phyloP scores from a whole-genome alignment of 352 stramenopile species.

The Globisporangium radiosum region DNA sequence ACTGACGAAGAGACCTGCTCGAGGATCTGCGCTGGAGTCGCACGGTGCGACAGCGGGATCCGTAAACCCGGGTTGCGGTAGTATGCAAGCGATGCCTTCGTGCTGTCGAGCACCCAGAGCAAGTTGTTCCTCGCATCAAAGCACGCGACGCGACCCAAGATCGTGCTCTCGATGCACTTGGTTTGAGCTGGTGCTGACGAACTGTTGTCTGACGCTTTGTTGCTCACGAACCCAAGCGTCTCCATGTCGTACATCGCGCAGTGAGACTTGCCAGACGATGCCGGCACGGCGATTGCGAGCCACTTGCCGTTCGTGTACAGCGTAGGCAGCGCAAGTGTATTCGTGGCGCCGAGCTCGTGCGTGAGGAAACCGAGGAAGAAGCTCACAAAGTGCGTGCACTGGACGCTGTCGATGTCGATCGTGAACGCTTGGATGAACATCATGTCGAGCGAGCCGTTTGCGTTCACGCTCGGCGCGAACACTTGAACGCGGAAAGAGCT shows the following conservation, averaged over 20 bases:
- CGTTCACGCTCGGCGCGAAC: slow-evolving; percentile 18
- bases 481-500: slow-evolving; percentile 32
- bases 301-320: slow-evolving; percentile 37
- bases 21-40: slow-evolving; percentile 3
- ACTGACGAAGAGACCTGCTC: background rate
- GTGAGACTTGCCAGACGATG: slow-evolving; percentile 20
- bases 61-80: slow-evolving; percentile 39
- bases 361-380: slow-evolving; percentile 33
- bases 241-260: slow-evolving; percentile 50
- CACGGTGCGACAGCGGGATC: slow-evolving; percentile 33
- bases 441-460: slow-evolving; percentile 11
- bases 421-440: slow-evolving; percentile 22
- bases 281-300: slow-evolving; percentile 23
- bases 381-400: slow-evolving; percentile 26
- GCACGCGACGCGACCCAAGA: slow-evolving; percentile 24
- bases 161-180: slow-evolving; percentile 22
- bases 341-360: slow-evolving; percentile 17
- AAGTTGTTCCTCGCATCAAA: slow-evolving; percentile 52
- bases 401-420: slow-evolving; percentile 31
- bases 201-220: background rate
- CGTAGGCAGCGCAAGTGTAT: slow-evolving; percentile 18
- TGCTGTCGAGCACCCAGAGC: slow-evolving; percentile 29
- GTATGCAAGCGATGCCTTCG: slow-evolving; percentile 21
- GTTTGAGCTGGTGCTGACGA: no score
- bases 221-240: slow-evolving; percentile 8